Conservation (phyloP, 1,284 basidiomycete species). For the Neonothopanus nambi region DNA sequence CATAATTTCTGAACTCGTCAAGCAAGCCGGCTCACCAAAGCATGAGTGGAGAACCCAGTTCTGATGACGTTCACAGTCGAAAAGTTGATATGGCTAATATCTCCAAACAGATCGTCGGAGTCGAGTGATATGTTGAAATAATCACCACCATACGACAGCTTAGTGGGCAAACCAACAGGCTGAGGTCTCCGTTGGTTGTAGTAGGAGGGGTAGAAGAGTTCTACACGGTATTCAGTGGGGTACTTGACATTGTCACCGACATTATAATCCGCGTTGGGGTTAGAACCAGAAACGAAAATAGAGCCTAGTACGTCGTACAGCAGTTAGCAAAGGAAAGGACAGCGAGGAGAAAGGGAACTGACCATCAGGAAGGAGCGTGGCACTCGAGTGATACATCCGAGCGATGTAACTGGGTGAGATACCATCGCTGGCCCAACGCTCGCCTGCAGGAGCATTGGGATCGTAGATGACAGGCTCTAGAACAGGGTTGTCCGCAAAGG, state of each 20-base stretch:
- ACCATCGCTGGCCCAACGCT: constrained; percentile 64
- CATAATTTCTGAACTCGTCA: no score
- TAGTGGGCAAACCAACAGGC: constrained; percentile 63
- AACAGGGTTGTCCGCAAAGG: constrained; percentile 56
- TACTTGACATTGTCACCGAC: constrained; percentile 52
- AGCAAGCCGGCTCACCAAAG: no score
- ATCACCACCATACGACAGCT: constrained; percentile 79
- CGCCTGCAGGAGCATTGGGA: constrained; percentile 53
- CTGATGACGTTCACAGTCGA: constrained; percentile 80
- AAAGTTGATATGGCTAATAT: constrained; percentile 48
- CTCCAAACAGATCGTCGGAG: constrained; percentile 52
- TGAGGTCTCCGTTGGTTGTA: constrained; percentile 76
- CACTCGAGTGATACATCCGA: constrained; percentile 81
- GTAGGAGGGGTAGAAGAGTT: constrained; percentile 76
- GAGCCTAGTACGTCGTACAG: constrained; percentile 40
- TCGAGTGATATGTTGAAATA: constrained; percentile 72
- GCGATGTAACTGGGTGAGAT: constrained; percentile 58
- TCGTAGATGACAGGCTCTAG: constrained; percentile 64
- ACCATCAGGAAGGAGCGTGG: constrained; percentile 78
- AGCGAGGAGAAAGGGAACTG: constrained; percentile 25
- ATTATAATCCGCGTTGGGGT: constrained; percentile 80
- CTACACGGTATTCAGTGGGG: constrained; percentile 82
- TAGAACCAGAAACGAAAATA: constrained; percentile 78
- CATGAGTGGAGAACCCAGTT: constrained; percentile 86
- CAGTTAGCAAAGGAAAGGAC: not conserved